These are phyloP conservation scores for Purpureocillium lavendulum DNA, from an alignment of 2,329 filamentous ascomycete species.

Conservation along the genomic window DNA sequence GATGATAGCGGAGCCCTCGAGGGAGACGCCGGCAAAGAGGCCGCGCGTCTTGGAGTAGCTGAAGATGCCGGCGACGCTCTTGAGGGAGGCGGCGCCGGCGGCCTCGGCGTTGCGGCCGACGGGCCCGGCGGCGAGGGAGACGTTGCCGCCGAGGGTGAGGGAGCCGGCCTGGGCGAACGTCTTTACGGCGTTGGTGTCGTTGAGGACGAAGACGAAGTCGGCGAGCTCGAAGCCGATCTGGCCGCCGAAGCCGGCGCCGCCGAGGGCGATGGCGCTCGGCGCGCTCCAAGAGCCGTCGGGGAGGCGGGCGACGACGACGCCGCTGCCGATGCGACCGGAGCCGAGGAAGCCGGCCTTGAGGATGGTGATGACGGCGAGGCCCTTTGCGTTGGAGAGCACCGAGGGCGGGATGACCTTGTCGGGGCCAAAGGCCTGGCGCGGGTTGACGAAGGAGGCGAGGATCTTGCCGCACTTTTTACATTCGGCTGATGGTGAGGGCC, in stretches of 20 bases:
- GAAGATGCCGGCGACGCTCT: conserved; percentile 85
- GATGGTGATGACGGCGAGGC: conserved; percentile 77
- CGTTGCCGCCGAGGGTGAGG: conserved; percentile 89
- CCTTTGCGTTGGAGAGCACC: conserved; percentile 86
- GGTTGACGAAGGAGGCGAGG: conserved; percentile 88
- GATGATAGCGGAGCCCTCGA: conserved; percentile 88
- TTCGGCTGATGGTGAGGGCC: conserved; percentile 56
- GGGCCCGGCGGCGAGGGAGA: conserved; percentile 89
- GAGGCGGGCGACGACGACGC: conserved; percentile 72
- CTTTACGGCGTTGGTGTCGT: conserved; percentile 80
- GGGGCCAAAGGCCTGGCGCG: conserved; percentile 84
- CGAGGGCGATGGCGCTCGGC: conserved; percentile 71
- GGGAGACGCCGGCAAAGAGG: conserved; percentile 86
- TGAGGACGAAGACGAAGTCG: conserved; percentile 97
- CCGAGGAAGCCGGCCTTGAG: conserved; percentile 83
- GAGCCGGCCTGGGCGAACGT: conserved; percentile 90
- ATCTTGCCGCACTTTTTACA: conserved; percentile 98
- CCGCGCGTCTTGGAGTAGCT: conserved; percentile 98
- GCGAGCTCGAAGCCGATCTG: conserved; percentile 85
- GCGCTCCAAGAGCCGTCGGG: conserved; percentile 74
- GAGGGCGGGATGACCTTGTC: conserved; percentile 95
- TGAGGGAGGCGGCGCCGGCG: conserved; percentile 84
- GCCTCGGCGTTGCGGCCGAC: conserved; percentile 93
- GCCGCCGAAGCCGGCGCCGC: conserved; percentile 74
- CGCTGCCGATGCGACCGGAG: conserved; percentile 72